phyloP scores from a whole-genome alignment of 2,329 filamentous ascomycete genomes.

The Xylaria digitata region DNA sequence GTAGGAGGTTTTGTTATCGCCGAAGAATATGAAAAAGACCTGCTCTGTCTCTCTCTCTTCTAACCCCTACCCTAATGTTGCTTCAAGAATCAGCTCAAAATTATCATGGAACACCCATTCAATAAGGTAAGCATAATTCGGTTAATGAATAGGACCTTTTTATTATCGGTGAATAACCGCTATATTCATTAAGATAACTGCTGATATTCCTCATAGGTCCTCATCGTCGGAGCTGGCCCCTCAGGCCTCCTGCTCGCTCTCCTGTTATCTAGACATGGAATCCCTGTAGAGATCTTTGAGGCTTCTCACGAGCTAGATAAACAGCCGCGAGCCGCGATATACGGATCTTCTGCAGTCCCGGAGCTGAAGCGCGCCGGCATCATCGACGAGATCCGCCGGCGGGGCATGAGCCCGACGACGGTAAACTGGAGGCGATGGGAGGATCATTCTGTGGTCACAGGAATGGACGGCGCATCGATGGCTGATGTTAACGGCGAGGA shows the following conservation, averaged over 20 bases:
- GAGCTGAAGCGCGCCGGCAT: conserved; percentile 70
- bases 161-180: too few relatives aligned
- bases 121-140: conserved; percentile 42
- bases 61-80: neutral
- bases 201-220: conserved; percentile 48
- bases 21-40: conserved; percentile 8
- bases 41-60: conserved; percentile 16
- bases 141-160: neutral
- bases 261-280: conserved; percentile 63
- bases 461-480: conserved; percentile 52
- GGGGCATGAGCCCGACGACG: conserved; percentile 54
- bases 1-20: conserved; percentile 24
- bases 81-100: neutral
- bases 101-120: conserved; percentile 46
- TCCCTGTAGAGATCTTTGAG: conserved; percentile 67
- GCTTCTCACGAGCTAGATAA: conserved; percentile 64
- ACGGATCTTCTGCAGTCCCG: conserved; percentile 67
- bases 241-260: conserved; percentile 62
- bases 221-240: conserved; percentile 63
- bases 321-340: conserved; percentile 72
- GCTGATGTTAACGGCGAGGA: conserved; percentile 54
- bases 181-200: neutral
- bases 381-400: conserved; percentile 54
- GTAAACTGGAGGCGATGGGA: conserved; percentile 55
- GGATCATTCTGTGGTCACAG: conserved; percentile 52